A percentile compares a stretch with the other conserved stretches of the same genome.
Conservation (phyloP, 2,329 filamentous ascomycete genomes). For the Fusarium haematococcum region DNA sequence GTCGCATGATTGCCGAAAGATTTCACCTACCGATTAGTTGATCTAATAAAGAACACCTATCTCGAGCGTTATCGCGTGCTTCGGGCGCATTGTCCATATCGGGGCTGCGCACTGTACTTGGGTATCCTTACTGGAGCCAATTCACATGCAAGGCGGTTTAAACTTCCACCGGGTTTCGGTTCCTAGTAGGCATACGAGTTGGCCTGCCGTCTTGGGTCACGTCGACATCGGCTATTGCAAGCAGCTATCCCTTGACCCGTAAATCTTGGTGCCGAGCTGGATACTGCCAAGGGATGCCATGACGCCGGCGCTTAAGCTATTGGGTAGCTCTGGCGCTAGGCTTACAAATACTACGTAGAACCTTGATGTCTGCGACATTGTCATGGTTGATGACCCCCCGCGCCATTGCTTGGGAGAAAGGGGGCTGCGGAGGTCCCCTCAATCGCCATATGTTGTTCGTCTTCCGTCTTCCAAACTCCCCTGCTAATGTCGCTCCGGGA, state of each 20-base stretch:
- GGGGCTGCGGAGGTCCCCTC: background rate
- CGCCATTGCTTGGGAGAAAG: background rate
- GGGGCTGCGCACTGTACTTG: background rate
- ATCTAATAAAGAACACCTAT: background rate
- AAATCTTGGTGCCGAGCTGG: background rate
- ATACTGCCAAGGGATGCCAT: background rate
- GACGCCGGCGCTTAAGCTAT: background rate
- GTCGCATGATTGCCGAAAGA: constrained; percentile 7
- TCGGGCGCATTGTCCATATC: background rate
- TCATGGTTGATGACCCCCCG: background rate
- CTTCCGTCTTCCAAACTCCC: background rate
- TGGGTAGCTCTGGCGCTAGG: background rate
- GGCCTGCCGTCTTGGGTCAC: background rate
- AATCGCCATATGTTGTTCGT: background rate
- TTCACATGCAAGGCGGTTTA: background rate
- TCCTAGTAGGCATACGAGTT: background rate
- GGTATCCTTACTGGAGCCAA: background rate
- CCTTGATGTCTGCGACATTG: background rate
- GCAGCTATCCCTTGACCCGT: background rate
- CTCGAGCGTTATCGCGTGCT: background rate
- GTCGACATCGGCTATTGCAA: background rate
- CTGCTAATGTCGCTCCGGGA: background rate
- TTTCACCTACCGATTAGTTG: background rate
- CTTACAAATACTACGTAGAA: background rate
- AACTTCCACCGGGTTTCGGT: background rate